Conservation (phyloP, 129 eudicot species). For the Silybum marianum region DNA sequence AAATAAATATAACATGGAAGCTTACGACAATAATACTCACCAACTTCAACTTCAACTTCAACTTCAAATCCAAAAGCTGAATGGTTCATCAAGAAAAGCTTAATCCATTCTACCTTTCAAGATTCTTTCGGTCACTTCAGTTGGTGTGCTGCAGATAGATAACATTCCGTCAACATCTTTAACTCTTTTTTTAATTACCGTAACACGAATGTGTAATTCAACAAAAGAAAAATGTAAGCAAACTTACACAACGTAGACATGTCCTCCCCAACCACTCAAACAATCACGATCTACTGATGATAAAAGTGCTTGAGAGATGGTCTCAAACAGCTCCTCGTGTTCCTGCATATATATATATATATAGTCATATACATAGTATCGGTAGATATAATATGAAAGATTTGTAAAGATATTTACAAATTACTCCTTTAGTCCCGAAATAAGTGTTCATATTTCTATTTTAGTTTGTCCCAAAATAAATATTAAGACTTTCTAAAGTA, state of each 20-base stretch:
- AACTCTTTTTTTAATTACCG: neutral
- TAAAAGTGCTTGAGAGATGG: constrained; percentile 86
- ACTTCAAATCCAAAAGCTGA: constrained; percentile 18
- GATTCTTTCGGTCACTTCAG: constrained; percentile 79
- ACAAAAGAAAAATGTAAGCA: neutral
- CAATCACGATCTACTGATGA: constrained; percentile 96
- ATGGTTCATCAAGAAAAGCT: constrained; percentile 14
- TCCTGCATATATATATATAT: constrained; percentile 44
- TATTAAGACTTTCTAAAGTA: neutral
- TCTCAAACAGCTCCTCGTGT: constrained; percentile 93
- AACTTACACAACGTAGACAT: constrained; percentile 90
- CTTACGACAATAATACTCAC: constrained; percentile 14
- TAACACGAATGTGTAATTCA: neutral
- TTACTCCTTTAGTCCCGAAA: neutral
- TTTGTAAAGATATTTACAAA: neutral
- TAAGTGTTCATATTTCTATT: neutral
- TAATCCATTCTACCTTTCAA: constrained; percentile 95
- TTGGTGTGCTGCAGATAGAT: constrained; percentile 64
- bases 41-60: constrained; percentile 7
- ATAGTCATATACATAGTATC: neutral
- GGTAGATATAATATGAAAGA: neutral
- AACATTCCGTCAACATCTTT: neutral
- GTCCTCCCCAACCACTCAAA: constrained; percentile 99
- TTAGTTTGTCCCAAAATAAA: neutral
- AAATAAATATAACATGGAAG: constrained; percentile 14